Base-by-base conservation (phyloP, 148 eudicot species). In the Heliosperma pusillum region DNA sequence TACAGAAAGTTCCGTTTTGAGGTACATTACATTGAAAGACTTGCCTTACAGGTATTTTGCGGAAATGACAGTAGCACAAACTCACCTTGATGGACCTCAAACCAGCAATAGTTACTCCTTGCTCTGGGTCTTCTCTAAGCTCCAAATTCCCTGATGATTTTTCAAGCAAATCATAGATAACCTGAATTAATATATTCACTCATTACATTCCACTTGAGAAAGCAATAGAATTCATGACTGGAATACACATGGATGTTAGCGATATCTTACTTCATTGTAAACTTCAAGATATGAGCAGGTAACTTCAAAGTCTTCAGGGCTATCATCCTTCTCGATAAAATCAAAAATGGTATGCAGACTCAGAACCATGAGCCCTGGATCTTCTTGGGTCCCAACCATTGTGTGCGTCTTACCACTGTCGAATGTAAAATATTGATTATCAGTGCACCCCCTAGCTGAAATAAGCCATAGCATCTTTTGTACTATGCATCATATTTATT, bases 291-390 rank as follows among this genome's bases (percentile, higher is more conserved):
- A 91, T 25, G 97, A 91, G 80, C 93, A 91, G 68, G 92, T 82
- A 62, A 91, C 97, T 81, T 88, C 88, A 78, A 88, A 87, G 58
- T 78, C 87, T 66, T 81, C 87, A 76, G 86, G 84, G 80, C 79
- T 79, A 78, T 72, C 81, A 65, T 86, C 89, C 66, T 78, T 82
- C 77, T 82, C 80, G 52, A 91, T 91, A 61, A 84, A 84, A 77
- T 88, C 88, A 74, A 91, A 91, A 42, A 91, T 83, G 16, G 89
- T 86, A 71, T 91, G 91, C 75, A 91, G 82, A 80, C 97, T 86
- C 81, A 88, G 92, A 77, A 91, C 92, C 97, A 91, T 91, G 55
- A 91, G 89, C 72, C 97, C 93, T 70, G 93, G 97, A 77, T 91
- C 97, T 73, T 83, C 86, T 79, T 68, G 77, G 55, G 88, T 88